Evolutionary conservation across 306 rosid genomes (phyloP), one percentile per base, ranked within the genome.

Genomic region (Cicer chorassanicum): DNA sequence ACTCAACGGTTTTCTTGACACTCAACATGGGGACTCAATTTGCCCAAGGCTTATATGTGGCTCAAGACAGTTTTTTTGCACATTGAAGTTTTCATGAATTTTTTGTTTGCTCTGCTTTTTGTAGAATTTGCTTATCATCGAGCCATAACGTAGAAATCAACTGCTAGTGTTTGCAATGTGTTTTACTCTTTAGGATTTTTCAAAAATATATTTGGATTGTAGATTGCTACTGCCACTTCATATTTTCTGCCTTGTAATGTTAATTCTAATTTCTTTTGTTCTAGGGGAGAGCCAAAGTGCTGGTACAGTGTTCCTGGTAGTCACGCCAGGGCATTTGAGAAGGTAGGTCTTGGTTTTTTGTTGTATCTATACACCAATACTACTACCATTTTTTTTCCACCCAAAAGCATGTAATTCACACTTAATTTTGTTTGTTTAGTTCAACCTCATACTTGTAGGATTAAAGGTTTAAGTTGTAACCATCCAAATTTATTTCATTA

Each of bases 271-370:
- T 81, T 78, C 72, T 78, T 77, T 62, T 86, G 81, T 76, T 83
- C 70, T 77, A 93, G 98, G 98, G 98, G 98, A 78, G 98, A 94
- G 87, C 91, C 98, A 75, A 94, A 94, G 83, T 94, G 96, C 80
- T 94, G 98, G 98, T 94, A 94, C 84, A 94, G 98, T 68, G 88
- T 94, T 75, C 98, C 98, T 82, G 98, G 98, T 76, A 84, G 81
- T 82, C 88, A 90, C 82, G 96, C 97, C 38, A 53, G 50, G 80
- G 90, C 96, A 57, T 94, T 94, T 82, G 98, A 94, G 83, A 86
- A 94, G 96, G 98, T 93, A 83, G 75, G 54, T 65, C 19, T 29
- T 41, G 68, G 67, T 16, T 74, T 73, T 73, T 62, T 72, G 36
- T 76, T 77, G 43, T 72, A 75, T 75, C 34, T 80, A 6, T 60